Percentiles rank a stretch among this genome's conserved stretches.
phyloP scores from a whole-genome alignment of 2,329 filamentous ascomycete genomes.

The Penicillium sp. region DNA sequence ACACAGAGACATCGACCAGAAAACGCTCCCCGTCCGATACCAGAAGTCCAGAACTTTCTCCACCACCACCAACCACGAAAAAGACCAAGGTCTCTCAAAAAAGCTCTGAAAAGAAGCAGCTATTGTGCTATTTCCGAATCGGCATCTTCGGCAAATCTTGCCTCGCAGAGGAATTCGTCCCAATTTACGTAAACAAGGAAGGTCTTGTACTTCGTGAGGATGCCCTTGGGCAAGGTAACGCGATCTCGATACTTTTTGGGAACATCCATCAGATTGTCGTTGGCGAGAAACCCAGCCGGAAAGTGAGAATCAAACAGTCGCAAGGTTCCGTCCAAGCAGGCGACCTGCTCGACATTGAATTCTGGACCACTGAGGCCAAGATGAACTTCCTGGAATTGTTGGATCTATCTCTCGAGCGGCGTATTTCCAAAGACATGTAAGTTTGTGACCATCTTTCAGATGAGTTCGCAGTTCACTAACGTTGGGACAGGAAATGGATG shows the following conservation, averaged over 20 bases:
- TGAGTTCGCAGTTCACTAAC: conserved; percentile 5
- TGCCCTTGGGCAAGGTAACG: background rate
- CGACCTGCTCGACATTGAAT: conserved; percentile 28
- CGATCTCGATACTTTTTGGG: conserved; percentile 15
- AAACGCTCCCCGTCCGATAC: conserved; percentile 34
- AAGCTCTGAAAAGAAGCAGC: background rate
- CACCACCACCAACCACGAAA: conserved; percentile 12
- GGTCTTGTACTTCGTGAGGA: conserved; percentile 9
- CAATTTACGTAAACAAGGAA: conserved; percentile 14
- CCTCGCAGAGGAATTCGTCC: conserved; percentile 2
- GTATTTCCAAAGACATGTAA: conserved; percentile 24
- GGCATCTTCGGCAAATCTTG: conserved; percentile 13
- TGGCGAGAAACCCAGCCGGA: conserved; percentile 22
- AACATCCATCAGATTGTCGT: conserved; percentile 19
- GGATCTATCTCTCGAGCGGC: conserved; percentile 2
- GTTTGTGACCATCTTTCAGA: conserved; percentile 4
- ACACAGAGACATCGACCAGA: conserved; percentile 4
- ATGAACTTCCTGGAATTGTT: conserved; percentile 19
- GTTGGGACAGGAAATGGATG: conserved; percentile 30
- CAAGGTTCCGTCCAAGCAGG: conserved; percentile 13
- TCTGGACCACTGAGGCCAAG: conserved; percentile 21
- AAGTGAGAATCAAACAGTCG: conserved; percentile 29
- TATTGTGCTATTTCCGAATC: conserved; percentile 23
- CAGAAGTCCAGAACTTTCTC: conserved; percentile 26
- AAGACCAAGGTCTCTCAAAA: conserved; percentile 9